Percentiles rank a stretch among this genome's conserved stretches.
phyloP scores from a whole-genome alignment of 2,329 filamentous ascomycete species.

The Geosmithia putterillii region DNA sequence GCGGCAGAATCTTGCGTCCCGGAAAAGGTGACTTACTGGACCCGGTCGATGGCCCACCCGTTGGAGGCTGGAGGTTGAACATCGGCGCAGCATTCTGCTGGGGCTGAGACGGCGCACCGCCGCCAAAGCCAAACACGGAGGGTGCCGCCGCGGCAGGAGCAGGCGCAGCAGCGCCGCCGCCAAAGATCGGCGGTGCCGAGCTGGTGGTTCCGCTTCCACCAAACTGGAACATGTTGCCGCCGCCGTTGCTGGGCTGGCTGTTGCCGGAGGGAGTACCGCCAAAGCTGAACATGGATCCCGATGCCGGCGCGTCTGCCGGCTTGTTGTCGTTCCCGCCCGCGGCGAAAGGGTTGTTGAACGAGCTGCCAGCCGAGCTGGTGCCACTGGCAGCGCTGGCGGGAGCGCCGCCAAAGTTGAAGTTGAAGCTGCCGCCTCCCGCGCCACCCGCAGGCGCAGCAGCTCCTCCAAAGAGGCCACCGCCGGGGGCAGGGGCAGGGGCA shows the following conservation, averaged over 20 bases:
- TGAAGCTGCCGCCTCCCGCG: slow-evolving; percentile 14
- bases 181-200: no score
- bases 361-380: slow-evolving; percentile 9
- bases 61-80: slow-evolving; percentile 27
- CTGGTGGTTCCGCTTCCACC: no score
- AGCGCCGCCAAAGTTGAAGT: slow-evolving; percentile 9
- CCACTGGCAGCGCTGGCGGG: slow-evolving; percentile 2
- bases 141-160: neutral
- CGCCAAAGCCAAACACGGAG: slow-evolving; percentile 6
- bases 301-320: neutral
- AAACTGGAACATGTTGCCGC: slow-evolving; percentile 5
- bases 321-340: slow-evolving; percentile 11
- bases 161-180: slow-evolving; percentile 5
- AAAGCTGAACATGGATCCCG: slow-evolving; percentile 21
- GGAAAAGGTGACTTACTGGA: slow-evolving; percentile 32
- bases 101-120: slow-evolving; percentile 8
- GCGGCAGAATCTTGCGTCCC: slow-evolving; percentile 27
- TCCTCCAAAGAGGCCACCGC: slow-evolving; percentile 25
- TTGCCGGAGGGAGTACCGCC: slow-evolving; percentile 14
- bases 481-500: slow-evolving; percentile 2
- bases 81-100: slow-evolving; percentile 14
- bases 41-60: slow-evolving; percentile 29
- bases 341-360: slow-evolving; percentile 28
- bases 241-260: slow-evolving; percentile 1
- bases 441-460: slow-evolving; percentile 10